Evolutionary conservation across 345 rosid genomes (phyloP).

Genomic region (Firmiana major): DNA sequence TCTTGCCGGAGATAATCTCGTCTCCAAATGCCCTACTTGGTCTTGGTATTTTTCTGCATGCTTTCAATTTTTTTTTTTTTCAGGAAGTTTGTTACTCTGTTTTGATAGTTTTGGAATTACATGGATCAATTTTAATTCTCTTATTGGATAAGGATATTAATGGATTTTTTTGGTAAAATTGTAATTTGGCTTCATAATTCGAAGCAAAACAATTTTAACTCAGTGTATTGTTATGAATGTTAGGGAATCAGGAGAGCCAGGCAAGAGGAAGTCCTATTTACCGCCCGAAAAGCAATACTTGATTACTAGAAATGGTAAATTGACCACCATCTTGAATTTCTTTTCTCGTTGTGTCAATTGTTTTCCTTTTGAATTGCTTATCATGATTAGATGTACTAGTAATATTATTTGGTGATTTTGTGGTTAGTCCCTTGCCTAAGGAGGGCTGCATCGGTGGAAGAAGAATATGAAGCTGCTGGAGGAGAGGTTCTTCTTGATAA

Average conservation of each 20-base stretch:
- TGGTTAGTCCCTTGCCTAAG: conserved; percentile 80
- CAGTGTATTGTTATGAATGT: background rate
- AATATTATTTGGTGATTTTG: conserved; percentile 1
- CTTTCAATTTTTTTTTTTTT: background rate
- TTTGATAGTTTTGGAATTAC: background rate
- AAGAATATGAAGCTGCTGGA: conserved; percentile 93
- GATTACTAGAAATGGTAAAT: conserved; percentile 88
- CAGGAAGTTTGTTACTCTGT: background rate
- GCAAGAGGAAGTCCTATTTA: conserved; percentile 83
- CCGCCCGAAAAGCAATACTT: conserved; percentile 87
- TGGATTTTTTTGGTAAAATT: background rate
- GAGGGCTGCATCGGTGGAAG: conserved; percentile 88
- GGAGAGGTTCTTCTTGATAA: conserved; percentile 91
- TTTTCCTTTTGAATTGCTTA: background rate
- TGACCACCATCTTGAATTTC: background rate
- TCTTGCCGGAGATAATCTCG: conserved; percentile 95
- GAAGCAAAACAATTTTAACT: background rate
- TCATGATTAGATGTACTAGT: background rate
- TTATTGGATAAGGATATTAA: background rate
- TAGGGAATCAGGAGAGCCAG: conserved; percentile 98
- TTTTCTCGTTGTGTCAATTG: background rate
- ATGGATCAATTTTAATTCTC: background rate
- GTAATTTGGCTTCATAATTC: background rate
- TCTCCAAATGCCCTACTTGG: conserved; percentile 99
- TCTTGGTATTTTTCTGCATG: conserved; percentile 56